Evolutionary conservation across 352 stramenopile species (phyloP).

Genomic region (Globisporangium sylvaticum): DNA sequence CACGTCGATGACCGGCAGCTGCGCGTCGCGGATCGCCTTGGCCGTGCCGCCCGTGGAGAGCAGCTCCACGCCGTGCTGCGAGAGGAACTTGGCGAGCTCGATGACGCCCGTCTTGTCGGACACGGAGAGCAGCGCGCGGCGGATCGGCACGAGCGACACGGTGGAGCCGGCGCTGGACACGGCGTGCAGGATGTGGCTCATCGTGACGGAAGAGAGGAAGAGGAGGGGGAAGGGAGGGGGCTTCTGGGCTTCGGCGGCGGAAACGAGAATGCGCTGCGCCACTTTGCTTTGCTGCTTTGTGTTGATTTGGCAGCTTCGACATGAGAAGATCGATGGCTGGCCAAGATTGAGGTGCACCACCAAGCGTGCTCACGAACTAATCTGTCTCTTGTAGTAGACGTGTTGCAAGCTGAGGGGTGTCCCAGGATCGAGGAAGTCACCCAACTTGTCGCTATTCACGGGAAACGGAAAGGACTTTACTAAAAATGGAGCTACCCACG

Average conservation of each 20-base stretch:
- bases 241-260: constrained; percentile 6
- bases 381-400: not conserved
- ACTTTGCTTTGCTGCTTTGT: not conserved
- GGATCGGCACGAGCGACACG: constrained; percentile 89
- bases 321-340: constrained; percentile 3
- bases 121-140: constrained; percentile 97
- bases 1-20: constrained; percentile 96
- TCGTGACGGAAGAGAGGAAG: constrained; percentile 15
- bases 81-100: constrained; percentile 94
- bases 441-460: too few species aligned
- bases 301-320: constrained; percentile 9
- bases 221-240: not conserved
- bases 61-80: constrained; percentile 92
- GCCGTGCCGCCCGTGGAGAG: constrained; percentile 98
- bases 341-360: not conserved
- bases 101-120: constrained; percentile 99
- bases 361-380: not conserved
- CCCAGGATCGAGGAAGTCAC: too few species aligned
- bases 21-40: constrained; percentile 93
- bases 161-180: constrained; percentile 50
- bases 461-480: too few species aligned
- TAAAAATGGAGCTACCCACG: too few species aligned
- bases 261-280: constrained; percentile 11
- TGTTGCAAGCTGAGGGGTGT: too few species aligned
- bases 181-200: constrained; percentile 84